A percentile compares a stretch with the other conserved stretches of the same genome.
These are phyloP conservation scores for Dothideomycetes sp. DNA, from an alignment of 2,329 filamentous ascomycete genomes.

Conservation along the genomic window DNA sequence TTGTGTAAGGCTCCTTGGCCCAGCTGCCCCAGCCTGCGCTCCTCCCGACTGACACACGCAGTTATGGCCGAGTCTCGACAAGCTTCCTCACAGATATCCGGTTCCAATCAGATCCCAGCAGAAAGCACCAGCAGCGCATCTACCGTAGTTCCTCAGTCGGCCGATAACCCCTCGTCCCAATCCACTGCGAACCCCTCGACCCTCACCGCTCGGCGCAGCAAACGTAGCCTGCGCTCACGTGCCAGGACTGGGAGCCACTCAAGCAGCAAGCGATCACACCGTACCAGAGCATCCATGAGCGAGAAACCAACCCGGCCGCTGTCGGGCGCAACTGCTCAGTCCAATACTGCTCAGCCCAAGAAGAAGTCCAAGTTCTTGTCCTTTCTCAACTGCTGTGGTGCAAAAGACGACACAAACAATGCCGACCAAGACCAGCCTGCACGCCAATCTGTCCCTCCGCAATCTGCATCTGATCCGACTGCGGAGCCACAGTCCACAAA, in stretches of 20 bases:
- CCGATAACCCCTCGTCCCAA: not conserved
- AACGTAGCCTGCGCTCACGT: slow-evolving; percentile 34
- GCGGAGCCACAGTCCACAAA: slow-evolving; percentile 42
- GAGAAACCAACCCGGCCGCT: slow-evolving; percentile 32
- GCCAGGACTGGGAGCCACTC: slow-evolving; percentile 35
- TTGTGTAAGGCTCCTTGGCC: slow-evolving; percentile 5
- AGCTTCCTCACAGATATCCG: slow-evolving; percentile 3
- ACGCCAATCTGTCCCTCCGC: slow-evolving; percentile 32
- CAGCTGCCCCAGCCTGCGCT: not conserved
- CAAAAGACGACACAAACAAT: slow-evolving; percentile 51
- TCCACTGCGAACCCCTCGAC: not conserved
- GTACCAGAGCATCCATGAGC: slow-evolving; percentile 25
- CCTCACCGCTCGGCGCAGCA: slow-evolving; percentile 16
- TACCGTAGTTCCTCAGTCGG: not conserved
- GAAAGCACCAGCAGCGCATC: slow-evolving; percentile 5
- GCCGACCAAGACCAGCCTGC: slow-evolving; percentile 46
- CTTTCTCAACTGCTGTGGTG: slow-evolving; percentile 58
- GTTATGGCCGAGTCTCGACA: slow-evolving; percentile 12
- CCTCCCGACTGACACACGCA: slow-evolving; percentile 12
- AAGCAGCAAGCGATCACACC: slow-evolving; percentile 38
- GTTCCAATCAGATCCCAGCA: slow-evolving; percentile 3
- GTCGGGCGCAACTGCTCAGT: slow-evolving; percentile 25
- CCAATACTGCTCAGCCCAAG: slow-evolving; percentile 24
- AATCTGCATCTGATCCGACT: slow-evolving; percentile 42
- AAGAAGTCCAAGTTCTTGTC: slow-evolving; percentile 37